A percentile compares a stretch with the other conserved stretches of the same genome.
phyloP scores from a whole-genome alignment of 2,329 filamentous ascomycete species.

The Aspergillus carbonarius region DNA sequence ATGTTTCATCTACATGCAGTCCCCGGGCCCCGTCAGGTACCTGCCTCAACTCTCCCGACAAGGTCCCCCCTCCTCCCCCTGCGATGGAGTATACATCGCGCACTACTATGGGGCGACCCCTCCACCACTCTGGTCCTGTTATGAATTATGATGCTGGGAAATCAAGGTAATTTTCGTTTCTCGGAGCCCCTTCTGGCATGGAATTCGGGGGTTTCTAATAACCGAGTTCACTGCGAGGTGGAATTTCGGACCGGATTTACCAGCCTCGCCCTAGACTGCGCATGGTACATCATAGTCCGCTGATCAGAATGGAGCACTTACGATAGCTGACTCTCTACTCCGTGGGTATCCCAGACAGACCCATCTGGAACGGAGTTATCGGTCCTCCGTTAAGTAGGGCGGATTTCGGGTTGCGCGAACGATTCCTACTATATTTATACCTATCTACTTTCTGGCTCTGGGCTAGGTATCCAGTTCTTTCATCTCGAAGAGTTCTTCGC shows the following conservation, averaged over 20 bases:
- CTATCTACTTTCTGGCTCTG: neutral
- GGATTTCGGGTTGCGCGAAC: neutral
- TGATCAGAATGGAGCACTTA: neutral
- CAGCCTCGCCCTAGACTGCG: neutral
- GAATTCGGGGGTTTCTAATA: neutral
- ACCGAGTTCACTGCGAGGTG: neutral
- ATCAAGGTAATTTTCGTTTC: neutral
- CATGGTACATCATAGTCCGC: neutral
- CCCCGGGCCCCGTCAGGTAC: neutral
- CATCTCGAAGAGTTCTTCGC: neutral
- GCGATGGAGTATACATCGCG: neutral
- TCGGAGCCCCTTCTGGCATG: neutral
- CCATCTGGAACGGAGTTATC: neutral
- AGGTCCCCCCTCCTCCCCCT: neutral
- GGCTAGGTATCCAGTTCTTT: neutral
- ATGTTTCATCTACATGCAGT: slow-evolving; percentile 1
- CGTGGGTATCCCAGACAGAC: neutral
- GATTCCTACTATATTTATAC: neutral
- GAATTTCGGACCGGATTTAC: neutral
- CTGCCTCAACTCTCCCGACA: neutral
- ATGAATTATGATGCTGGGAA: neutral
- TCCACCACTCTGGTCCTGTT: neutral
- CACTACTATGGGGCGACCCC: neutral
- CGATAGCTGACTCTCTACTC: neutral
- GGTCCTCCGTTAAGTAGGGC: neutral